Evolutionary conservation across 495 filamentous ascomycete species (phyloP).

Genomic region (Gamarada debralockiae): DNA sequence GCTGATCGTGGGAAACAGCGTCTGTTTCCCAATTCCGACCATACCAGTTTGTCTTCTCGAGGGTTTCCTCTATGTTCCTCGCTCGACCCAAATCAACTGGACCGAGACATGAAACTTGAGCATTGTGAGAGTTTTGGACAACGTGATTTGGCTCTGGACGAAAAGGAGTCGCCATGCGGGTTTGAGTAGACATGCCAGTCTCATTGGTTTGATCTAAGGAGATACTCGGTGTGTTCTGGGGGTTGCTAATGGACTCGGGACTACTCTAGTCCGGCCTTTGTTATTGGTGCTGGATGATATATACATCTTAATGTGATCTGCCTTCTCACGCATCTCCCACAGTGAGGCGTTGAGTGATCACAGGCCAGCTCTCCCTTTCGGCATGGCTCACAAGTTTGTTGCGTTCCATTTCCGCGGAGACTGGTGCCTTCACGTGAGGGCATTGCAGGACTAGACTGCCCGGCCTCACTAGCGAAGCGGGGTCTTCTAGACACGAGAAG

Average conservation of each 20-base stretch:
- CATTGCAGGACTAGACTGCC: no score
- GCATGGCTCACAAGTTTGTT: constrained; percentile 50
- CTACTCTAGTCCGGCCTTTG: constrained; percentile 8
- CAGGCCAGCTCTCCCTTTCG: constrained; percentile 48
- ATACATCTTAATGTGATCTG: constrained; percentile 29
- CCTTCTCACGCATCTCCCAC: constrained; percentile 38
- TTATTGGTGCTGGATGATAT: constrained; percentile 27
- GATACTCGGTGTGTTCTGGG: neutral
- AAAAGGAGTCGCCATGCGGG: neutral
- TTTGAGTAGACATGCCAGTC: neutral
- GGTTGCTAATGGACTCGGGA: neutral
- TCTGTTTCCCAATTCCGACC: constrained; percentile 11
- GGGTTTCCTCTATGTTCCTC: neutral
- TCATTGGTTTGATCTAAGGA: neutral
- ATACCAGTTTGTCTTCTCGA: constrained; percentile 1
- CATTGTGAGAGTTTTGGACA: neutral
- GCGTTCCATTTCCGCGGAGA: constrained; percentile 41
- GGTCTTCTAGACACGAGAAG: no score
- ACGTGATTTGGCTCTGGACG: no score
- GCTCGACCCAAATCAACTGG: neutral
- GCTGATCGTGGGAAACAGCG: constrained; percentile 10
- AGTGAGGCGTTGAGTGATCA: constrained; percentile 43
- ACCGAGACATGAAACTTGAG: neutral
- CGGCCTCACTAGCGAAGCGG: no score
- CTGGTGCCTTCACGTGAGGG: no score